Percentiles rank a stretch among this genome's conserved stretches.
Conservation (phyloP, 371 early-diverging fungal species). For the Coemansia sp. region DNA sequence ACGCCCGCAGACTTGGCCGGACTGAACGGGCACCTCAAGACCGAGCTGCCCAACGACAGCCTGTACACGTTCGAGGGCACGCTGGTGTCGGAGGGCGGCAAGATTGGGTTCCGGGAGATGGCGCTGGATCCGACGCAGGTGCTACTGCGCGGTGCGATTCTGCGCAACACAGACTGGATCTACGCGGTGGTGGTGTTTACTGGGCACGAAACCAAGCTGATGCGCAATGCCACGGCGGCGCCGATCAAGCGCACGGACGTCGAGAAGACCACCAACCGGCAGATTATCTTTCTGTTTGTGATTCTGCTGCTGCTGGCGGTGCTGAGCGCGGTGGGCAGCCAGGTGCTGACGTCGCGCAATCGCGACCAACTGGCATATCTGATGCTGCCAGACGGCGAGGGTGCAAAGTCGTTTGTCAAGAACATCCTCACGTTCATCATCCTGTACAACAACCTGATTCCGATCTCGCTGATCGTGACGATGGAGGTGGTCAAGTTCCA, state of each 20-base stretch:
- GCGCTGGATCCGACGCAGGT: constrained; percentile 82
- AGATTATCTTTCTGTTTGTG: constrained; percentile 88
- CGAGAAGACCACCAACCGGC: constrained; percentile 88
- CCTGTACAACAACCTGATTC: constrained; percentile 89
- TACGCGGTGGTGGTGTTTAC: constrained; percentile 85
- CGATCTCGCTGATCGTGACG: constrained; percentile 88
- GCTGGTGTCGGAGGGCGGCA: constrained; percentile 57
- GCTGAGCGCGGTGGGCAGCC: constrained; percentile 76
- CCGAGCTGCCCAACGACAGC: constrained; percentile 85
- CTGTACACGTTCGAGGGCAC: constrained; percentile 86
- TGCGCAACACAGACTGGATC: constrained; percentile 84
- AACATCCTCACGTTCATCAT: constrained; percentile 86
- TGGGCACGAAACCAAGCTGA: constrained; percentile 88
- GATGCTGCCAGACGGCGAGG: constrained; percentile 24
- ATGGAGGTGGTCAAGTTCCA: constrained; percentile 90
- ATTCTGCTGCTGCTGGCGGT: constrained; percentile 83
- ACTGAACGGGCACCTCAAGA: constrained; percentile 60
- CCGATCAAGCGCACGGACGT: constrained; percentile 78
- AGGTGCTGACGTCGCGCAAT: constrained; percentile 57
- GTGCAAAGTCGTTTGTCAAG: constrained; percentile 46
- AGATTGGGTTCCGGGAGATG: constrained; percentile 55
- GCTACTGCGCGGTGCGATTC: constrained; percentile 77
- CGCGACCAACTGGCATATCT: constrained; percentile 49
- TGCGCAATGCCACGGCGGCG: constrained; percentile 80
- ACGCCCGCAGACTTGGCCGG: constrained; percentile 61